Evolutionary conservation across 306 rosid genomes (phyloP).

Genomic region (Malus sylvestris): DNA sequence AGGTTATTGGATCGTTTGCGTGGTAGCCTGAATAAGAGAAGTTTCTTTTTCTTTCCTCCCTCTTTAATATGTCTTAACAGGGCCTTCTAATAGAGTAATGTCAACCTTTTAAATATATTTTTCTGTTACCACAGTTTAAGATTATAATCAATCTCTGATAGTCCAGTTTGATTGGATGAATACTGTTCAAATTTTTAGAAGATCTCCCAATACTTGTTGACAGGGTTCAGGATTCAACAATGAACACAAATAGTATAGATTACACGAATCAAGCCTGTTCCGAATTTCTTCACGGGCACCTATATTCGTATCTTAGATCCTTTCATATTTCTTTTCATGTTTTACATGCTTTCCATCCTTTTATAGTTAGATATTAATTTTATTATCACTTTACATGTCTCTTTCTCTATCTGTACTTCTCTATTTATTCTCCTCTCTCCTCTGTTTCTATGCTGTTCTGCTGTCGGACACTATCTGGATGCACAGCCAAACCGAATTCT

Average conservation of each 20-base stretch:
- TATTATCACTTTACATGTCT: conserved; percentile 15
- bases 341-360: not conserved
- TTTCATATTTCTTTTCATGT: not conserved
- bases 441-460: conserved; percentile 78
- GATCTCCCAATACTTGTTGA: not conserved
- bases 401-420: conserved; percentile 48
- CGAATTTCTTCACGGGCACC: not conserved
- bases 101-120: not conserved
- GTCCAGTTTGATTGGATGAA: not conserved
- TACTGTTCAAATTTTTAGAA: not conserved
- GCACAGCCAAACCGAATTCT: conserved; percentile 98
- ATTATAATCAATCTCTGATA: not conserved
- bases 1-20: not conserved
- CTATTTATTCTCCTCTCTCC: conserved; percentile 87
- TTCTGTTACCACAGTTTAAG: not conserved
- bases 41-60: not conserved
- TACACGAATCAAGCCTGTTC: not conserved
- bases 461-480: conserved; percentile 63
- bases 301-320: not conserved
- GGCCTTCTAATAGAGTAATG: not conserved
- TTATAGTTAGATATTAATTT: not conserved
- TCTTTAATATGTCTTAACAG: not conserved
- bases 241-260: not conserved
- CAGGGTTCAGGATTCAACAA: not conserved
- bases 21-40: not conserved